These are phyloP conservation scores for Cucumis sativus DNA, from an alignment of 306 rosid species.

Conservation along the genomic window Cucumber_9930_V3 NC_026656.2:3490501-3491000, in stretches of 20 bases:
- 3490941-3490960: conserved; percentile 53
- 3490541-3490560: background rate
- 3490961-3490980: conserved; percentile 51
- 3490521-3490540: background rate
- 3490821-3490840: conserved; percentile 23
- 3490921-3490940: conserved; percentile 31
- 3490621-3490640: background rate
- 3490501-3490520: background rate
- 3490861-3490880: conserved; percentile 79
- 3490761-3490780: background rate
- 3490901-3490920: conserved; percentile 52
- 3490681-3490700: background rate
- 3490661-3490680: background rate
- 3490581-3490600: background rate
- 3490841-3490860: conserved; percentile 39
- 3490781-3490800: background rate
- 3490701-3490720: background rate
- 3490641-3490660: background rate
- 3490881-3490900: conserved; percentile 62
- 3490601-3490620: background rate
- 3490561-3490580: background rate
- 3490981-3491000: conserved; percentile 60
- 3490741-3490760: background rate
- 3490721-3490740: background rate
- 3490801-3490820: conserved; percentile 11